Evolutionary conservation across 768 basidiomycete genomes (phyloP).

Genomic region (Leccinum sublutescens): DNA sequence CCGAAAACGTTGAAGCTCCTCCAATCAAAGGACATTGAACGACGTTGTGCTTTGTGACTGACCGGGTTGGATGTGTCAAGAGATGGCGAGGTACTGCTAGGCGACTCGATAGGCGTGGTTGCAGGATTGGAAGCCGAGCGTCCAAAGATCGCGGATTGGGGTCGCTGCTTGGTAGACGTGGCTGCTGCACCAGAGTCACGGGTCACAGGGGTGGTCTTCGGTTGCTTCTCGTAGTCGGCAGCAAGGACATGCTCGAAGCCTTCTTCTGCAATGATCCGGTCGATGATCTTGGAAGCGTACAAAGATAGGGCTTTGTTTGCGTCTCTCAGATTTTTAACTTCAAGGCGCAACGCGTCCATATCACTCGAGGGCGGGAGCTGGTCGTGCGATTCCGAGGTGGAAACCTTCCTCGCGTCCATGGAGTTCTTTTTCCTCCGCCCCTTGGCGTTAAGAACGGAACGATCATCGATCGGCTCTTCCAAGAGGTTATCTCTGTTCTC

Average conservation of each 20-base stretch:
- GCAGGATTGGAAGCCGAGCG: conserved; percentile 37
- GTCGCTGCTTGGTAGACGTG: conserved; percentile 45
- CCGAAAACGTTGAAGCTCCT: conserved; percentile 70
- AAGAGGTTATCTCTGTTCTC: conserved; percentile 82
- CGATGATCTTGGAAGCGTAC: conserved; percentile 97
- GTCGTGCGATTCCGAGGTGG: conserved; percentile 42
- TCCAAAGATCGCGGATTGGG: conserved; percentile 59
- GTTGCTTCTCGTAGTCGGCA: conserved; percentile 77
- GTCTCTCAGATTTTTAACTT: conserved; percentile 91
- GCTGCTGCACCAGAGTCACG: conserved; percentile 16
- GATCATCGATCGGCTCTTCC: conserved; percentile 52
- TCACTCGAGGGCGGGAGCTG: conserved; percentile 49
- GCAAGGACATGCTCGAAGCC: conserved; percentile 96
- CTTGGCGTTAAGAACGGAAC: conserved; percentile 43
- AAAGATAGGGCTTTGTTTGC: conserved; percentile 94
- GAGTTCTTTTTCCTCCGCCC: conserved; percentile 42
- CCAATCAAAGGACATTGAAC: conserved; percentile 86
- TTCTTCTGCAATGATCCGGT: conserved; percentile 93
- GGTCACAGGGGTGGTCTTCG: conserved; percentile 41
- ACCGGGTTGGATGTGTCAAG: conserved; percentile 25
- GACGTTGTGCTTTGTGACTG: conserved; percentile 51
- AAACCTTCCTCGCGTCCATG: conserved; percentile 32
- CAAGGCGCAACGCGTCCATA: conserved; percentile 71
- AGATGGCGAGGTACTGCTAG: conserved; percentile 22
- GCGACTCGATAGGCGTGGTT: conserved; percentile 28